Base-by-base conservation (phyloP, 129 eudicot genomes). In the Centella asiatica region DNA sequence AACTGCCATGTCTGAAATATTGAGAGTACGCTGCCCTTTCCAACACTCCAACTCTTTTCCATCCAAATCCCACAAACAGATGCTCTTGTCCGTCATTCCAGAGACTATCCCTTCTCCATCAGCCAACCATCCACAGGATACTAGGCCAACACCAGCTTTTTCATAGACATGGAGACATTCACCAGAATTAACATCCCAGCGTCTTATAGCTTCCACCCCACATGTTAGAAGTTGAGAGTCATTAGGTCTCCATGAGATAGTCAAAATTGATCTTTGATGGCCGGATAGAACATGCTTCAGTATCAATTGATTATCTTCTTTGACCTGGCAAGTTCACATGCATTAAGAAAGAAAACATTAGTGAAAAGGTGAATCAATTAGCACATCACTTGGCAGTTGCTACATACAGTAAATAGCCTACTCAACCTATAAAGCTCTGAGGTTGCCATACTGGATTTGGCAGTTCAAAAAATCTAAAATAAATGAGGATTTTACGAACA, bases 101-200 rank as follows among this genome's bases (percentile, higher is more conserved):
- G 70, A 27, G 23, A 68, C 53, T 20, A 80, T 42, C 24, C 68
- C 51, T 19, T 69, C 57, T 23, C 83, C 77, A 56, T 77, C 80
- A 2, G 79, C 77, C 13, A 70, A 63, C 86, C 79, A 77, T 25
- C 64, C 62, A 60, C 82, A 81, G 10, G 82, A 76, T n/a, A 81
- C 54, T 15, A 61, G n/a, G 40, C 76, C 66, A 19, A 63, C 24
- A 34, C 64, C 66, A 4, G 34, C 52, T 33, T 45, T 77, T 33
- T 62, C 70, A 31, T 70, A 81, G n/a, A 66, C 65, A 34, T 22
- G 69, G 28, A 66, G 65, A 23, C 74, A 66, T 70, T 73, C 61
- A 46, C 86, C 83, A 19, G 80, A 37, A 7, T 4, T 13, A 37
- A 74, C 77, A 33, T 77, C 72, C 86, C 86, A 76, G 4, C 74